Percentiles rank a stretch among this genome's conserved stretches.
Evolutionary conservation across 495 filamentous ascomycete species (phyloP).

Genomic region (Aspergillus incahuasiensis): DNA sequence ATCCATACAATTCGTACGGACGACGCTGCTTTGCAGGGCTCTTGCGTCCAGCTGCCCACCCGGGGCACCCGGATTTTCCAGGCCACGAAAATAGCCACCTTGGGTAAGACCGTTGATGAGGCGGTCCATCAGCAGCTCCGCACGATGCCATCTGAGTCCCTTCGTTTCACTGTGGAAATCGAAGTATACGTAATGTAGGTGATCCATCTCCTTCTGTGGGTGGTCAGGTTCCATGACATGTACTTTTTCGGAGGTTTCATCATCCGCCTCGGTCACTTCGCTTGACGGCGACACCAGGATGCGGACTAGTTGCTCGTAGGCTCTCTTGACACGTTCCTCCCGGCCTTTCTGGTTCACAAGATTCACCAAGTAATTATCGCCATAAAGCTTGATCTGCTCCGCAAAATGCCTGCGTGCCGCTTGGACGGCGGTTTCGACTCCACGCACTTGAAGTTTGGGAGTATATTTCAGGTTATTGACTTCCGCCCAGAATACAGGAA

Average conservation of each 20-base stretch:
- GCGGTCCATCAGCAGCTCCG: conserved; percentile 77
- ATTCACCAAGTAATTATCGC: conserved; percentile 95
- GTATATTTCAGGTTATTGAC: conserved; percentile 86
- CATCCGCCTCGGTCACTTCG: conserved; percentile 55
- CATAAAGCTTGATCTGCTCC: conserved; percentile 87
- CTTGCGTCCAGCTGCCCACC: conserved; percentile 72
- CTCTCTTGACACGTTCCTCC: conserved; percentile 79
- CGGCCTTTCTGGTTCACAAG: conserved; percentile 92
- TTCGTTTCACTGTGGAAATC: conserved; percentile 98
- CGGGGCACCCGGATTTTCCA: conserved; percentile 70
- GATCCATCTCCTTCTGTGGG: conserved; percentile 62
- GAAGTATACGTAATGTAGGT: conserved; percentile 92
- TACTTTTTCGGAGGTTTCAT: conserved; percentile 70
- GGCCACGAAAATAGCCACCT: conserved; percentile 89
- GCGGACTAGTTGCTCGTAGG: conserved; percentile 84
- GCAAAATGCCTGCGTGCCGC: conserved; percentile 83
- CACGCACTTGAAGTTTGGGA: conserved; percentile 80
- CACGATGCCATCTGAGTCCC: conserved; percentile 87
- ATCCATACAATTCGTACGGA: conserved; percentile 98
- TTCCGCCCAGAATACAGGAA: conserved; percentile 93
- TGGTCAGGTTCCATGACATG: conserved; percentile 63
- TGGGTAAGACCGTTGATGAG: conserved; percentile 63
- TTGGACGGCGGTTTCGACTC: conserved; percentile 72
- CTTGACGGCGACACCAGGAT: conserved; percentile 62
- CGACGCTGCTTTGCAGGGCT: conserved; percentile 74